These are phyloP conservation scores for Wickerhamiella shivajii DNA, from an alignment of 805 yeast genomes.

Conservation along the genomic window DNA sequence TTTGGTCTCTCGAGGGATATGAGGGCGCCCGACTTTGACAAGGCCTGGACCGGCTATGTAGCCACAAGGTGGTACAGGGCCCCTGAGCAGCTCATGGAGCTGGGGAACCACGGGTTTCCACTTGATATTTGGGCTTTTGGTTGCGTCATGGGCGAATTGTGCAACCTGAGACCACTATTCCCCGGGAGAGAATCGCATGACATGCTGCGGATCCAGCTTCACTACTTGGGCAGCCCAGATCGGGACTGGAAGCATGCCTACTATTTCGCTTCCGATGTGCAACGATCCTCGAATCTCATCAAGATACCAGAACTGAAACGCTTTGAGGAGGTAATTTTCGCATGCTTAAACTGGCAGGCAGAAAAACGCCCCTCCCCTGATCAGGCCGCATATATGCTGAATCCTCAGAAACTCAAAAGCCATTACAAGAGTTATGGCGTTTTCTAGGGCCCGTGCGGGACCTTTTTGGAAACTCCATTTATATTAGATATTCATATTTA, in stretches of 20 bases:
- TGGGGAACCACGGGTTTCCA: slow-evolving; percentile 89
- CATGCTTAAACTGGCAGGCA: slow-evolving; percentile 4
- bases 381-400: too few species aligned
- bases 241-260: too few species aligned
- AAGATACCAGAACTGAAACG: not conserved
- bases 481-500: too few species aligned
- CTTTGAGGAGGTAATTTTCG: slow-evolving; percentile 2
- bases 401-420: too few species aligned
- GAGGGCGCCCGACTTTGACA: slow-evolving; percentile 31
- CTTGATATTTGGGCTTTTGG: slow-evolving; percentile 98
- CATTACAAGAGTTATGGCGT: too few species aligned
- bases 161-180: slow-evolving; percentile 84
- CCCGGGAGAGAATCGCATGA: slow-evolving; percentile 94
- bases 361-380: slow-evolving; percentile 5
- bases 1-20: slow-evolving; percentile 79
- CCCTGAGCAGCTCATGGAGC: slow-evolving; percentile 91
- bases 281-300: not conserved
- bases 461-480: too few species aligned
- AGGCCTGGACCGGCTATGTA: slow-evolving; percentile 78
- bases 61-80: slow-evolving; percentile 99
- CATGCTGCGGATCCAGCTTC: slow-evolving; percentile 76
- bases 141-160: slow-evolving; percentile 83
- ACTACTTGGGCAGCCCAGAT: slow-evolving; percentile 93
- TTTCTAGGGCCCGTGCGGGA: too few species aligned
- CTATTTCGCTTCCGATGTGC: too few species aligned